A percentile compares a stretch with the other conserved stretches of the same genome.
Conservation (phyloP, 192 early-diverging fungal genomes). For the Entrophospora sp. region DNA sequence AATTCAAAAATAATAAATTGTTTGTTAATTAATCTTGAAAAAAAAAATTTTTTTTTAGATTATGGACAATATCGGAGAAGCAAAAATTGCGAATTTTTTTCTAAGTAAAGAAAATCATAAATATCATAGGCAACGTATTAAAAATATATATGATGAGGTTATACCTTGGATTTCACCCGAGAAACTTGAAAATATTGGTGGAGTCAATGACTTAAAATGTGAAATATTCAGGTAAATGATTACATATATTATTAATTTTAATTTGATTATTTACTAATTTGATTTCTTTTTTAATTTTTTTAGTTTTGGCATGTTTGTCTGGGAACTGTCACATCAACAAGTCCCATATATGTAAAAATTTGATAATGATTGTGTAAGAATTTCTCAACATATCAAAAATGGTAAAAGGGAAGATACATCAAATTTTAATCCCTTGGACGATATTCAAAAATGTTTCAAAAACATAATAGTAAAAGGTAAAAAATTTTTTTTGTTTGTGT, state of each 20-base stretch:
- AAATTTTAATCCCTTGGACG: too few species aligned
- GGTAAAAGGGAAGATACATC: too few species aligned
- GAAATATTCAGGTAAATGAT: background rate
- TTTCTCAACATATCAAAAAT: too few species aligned
- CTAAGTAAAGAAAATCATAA: background rate
- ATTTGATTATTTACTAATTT: background rate
- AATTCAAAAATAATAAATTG: background rate
- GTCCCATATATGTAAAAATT: background rate
- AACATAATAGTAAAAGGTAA: too few species aligned
- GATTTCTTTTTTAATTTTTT: background rate
- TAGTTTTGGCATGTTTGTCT: background rate
- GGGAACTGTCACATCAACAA: background rate
- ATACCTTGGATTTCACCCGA: constrained; percentile 3
- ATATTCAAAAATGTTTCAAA: too few species aligned
- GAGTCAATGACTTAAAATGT: background rate
- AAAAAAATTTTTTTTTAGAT: too few species aligned
- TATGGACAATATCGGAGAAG: background rate
- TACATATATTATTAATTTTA: background rate
- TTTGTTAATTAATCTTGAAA: background rate
- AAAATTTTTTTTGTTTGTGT: too few species aligned
- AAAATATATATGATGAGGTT: background rate
- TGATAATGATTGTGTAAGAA: too few species aligned
- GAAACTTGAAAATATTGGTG: background rate
- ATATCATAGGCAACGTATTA: background rate
- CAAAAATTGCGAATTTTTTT: constrained; percentile 9